Percentiles rank a stretch among this genome's conserved stretches.
Evolutionary conservation across 495 filamentous ascomycete species (phyloP).

Genomic region (Neurospora intermedia): DNA sequence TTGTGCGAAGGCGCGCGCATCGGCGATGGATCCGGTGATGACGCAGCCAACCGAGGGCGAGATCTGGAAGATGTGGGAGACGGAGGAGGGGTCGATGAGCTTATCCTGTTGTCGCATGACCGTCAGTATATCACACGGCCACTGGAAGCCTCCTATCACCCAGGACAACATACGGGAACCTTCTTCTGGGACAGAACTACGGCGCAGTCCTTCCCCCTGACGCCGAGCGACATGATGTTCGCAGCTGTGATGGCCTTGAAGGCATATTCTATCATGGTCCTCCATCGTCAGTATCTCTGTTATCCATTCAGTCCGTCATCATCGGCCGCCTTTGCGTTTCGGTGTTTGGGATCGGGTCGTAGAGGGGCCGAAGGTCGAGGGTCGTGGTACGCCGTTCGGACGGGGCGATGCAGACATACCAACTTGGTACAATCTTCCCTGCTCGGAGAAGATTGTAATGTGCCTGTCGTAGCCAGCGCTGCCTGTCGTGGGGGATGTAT

Average conservation of each 20-base stretch:
- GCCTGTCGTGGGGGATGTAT: conserved; percentile 40
- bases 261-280: conserved; percentile 71
- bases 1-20: conserved; percentile 84
- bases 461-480: conserved; percentile 96
- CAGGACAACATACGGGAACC: conserved; percentile 67
- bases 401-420: conserved; percentile 49
- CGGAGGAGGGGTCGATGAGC: conserved; percentile 93
- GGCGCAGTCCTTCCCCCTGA: conserved; percentile 92
- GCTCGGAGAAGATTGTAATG: conserved; percentile 99
- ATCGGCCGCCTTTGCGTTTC: background rate
- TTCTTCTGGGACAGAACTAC: conserved; percentile 99
- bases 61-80: conserved; percentile 93
- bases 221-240: conserved; percentile 94
- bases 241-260: conserved; percentile 99
- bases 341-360: background rate
- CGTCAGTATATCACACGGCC: conserved; percentile 15
- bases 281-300: conserved; percentile 21
- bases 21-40: conserved; percentile 97
- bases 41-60: conserved; percentile 95
- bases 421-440: conserved; percentile 97
- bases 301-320: background rate
- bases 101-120: conserved; percentile 60
- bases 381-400: background rate
- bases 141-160: background rate
- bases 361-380: conserved; percentile 1